These are phyloP conservation scores for Graphilbum fragrans DNA, from an alignment of 2,329 filamentous ascomycete species.

Conservation along the genomic window DNA sequence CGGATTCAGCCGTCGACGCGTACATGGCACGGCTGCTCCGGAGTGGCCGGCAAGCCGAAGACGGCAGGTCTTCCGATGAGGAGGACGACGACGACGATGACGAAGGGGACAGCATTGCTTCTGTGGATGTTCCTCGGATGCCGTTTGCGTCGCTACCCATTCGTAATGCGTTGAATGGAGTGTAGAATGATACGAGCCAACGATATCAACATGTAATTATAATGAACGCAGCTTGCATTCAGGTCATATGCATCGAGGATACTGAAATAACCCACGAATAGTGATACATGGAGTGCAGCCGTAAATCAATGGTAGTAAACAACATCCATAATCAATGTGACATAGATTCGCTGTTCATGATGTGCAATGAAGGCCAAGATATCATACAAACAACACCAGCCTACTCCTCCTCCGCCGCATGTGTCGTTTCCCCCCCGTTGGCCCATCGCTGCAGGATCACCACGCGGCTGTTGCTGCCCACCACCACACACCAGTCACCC, in stretches of 20 bases:
- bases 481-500: conserved; percentile 54
- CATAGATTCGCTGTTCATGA: too few species aligned
- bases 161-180: too few species aligned
- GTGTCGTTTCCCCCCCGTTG: conserved; percentile 10
- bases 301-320: too few species aligned
- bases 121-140: conserved; percentile 7
- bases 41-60: not conserved
- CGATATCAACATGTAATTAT: too few species aligned
- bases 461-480: conserved; percentile 44
- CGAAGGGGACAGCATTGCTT: conserved; percentile 10
- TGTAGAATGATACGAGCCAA: too few species aligned
- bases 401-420: conserved; percentile 1
- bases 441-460: conserved; percentile 41
- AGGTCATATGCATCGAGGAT: too few species aligned
- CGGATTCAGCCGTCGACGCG: not conserved
- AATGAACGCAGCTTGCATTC: too few species aligned
- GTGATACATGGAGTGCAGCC: too few species aligned
- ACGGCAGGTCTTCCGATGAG: conserved; percentile 11
- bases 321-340: too few species aligned
- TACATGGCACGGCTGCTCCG: not conserved
- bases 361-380: too few species aligned
- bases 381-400: too few species aligned
- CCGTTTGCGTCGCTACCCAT: conserved; percentile 22
- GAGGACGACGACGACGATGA: conserved; percentile 14
- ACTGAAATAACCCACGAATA: too few species aligned